phyloP scores from a whole-genome alignment of 2,329 filamentous ascomycete genomes.

The Nannizzia gypsea region DNA sequence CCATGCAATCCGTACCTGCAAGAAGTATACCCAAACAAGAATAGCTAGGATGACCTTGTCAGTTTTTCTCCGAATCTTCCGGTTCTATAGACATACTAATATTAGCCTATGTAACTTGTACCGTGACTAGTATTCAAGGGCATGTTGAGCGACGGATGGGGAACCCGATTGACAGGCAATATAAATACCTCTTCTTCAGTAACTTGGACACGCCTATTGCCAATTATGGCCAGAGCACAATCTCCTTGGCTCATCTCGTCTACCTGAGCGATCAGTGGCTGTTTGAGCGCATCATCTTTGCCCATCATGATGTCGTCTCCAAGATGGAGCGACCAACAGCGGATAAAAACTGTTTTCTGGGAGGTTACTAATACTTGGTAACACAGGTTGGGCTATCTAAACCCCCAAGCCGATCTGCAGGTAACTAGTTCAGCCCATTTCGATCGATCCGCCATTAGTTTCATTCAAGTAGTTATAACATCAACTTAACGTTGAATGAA shows the following conservation, averaged over 20 bases:
- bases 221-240: conserved; percentile 6
- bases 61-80: conserved; percentile 49
- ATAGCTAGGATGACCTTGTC: conserved; percentile 46
- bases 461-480: background rate
- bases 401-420: background rate
- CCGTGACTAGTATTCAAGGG: background rate
- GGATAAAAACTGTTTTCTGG: background rate
- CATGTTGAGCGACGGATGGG: background rate
- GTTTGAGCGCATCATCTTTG: background rate
- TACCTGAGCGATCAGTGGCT: background rate
- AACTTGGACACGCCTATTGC: background rate
- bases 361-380: background rate
- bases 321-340: background rate
- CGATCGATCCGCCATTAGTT: no score
- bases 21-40: conserved; percentile 37
- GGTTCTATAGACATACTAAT: conserved; percentile 29
- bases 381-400: background rate
- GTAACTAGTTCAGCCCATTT: no score
- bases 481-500: no score
- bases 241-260: background rate
- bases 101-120: background rate
- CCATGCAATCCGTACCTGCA: conserved; percentile 21
- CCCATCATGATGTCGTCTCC: background rate
- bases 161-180: background rate
- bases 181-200: conserved; percentile 27